Evolutionary conservation across 371 early-diverging fungal species (phyloP).

Genomic region (Saksenaea vasiformis): DNA sequence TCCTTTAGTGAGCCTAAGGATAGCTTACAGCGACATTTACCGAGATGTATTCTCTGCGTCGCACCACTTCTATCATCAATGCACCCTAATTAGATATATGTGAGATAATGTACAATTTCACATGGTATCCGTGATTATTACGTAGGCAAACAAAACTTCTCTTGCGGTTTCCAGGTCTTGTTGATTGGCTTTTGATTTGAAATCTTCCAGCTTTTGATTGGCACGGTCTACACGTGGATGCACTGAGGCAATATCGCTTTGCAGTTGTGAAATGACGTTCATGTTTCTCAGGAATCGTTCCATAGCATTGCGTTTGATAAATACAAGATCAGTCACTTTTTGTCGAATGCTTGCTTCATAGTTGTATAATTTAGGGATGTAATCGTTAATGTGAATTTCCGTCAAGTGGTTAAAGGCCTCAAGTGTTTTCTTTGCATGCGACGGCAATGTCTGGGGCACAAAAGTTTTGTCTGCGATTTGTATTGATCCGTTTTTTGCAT

Average conservation of each 20-base stretch:
- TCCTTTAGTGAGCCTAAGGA: background rate
- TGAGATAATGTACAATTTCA: background rate
- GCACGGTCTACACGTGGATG: conserved; percentile 33
- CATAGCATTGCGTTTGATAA: conserved; percentile 40
- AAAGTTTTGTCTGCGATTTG: background rate
- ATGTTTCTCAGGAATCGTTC: conserved; percentile 34
- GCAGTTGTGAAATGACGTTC: conserved; percentile 46
- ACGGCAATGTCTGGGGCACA: background rate
- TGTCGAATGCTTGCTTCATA: conserved; percentile 44
- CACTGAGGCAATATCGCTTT: conserved; percentile 50
- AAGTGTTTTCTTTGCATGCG: conserved; percentile 42
- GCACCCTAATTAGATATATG: conserved; percentile 47
- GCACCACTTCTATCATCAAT: conserved; percentile 69
- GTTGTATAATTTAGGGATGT: conserved; percentile 47
- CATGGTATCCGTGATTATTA: conserved; percentile 12
- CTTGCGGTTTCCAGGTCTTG: conserved; percentile 27
- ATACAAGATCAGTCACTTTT: conserved; percentile 23
- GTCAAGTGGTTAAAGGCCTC: conserved; percentile 66
- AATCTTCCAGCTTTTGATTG: conserved; percentile 21
- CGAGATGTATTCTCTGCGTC: conserved; percentile 67
- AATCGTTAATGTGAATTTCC: conserved; percentile 64
- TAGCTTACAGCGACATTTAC: conserved; percentile 24
- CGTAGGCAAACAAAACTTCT: conserved; percentile 41
- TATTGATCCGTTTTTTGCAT: background rate
- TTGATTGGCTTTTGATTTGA: conserved; percentile 21